Percentiles rank a stretch among this genome's conserved stretches.
Conservation (phyloP, 441 rosid genomes). For the Breynia disticha region DNA sequence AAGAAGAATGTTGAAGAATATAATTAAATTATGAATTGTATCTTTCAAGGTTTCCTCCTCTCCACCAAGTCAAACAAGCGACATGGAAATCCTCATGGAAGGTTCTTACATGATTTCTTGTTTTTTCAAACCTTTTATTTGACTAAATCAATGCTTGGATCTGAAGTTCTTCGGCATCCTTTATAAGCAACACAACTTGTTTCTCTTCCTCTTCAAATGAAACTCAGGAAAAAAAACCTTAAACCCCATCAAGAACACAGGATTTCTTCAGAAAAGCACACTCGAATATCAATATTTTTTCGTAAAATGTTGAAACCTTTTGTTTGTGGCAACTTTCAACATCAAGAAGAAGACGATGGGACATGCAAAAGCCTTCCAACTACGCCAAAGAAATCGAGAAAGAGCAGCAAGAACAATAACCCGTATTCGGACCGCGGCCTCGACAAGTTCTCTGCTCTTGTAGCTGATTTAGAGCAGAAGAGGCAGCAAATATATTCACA, state of each 20-base stretch:
- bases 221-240: background rate
- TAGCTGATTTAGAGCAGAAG: conserved; percentile 55
- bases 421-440: conserved; percentile 65
- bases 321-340: conserved; percentile 24
- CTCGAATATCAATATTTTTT: background rate
- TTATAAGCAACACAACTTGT: background rate
- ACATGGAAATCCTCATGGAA: conserved; percentile 16
- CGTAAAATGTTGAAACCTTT: conserved; percentile 30
- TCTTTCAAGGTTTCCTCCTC: conserved; percentile 1
- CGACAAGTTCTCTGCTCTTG: conserved; percentile 60
- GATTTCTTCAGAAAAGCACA: background rate
- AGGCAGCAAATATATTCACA: conserved; percentile 47
- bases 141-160: conserved; percentile 23
- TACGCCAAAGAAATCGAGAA: conserved; percentile 37
- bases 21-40: background rate
- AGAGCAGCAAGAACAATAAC: conserved; percentile 31
- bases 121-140: conserved; percentile 8
- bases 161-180: conserved; percentile 13
- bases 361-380: conserved; percentile 17
- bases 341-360: conserved; percentile 22
- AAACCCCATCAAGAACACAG: background rate
- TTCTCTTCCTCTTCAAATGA: background rate
- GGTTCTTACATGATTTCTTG: conserved; percentile 9
- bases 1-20: background rate
- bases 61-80: conserved; percentile 25